Evolutionary conservation across 2,329 filamentous ascomycete genomes (phyloP).

Genomic region (Fusarium scirpi): DNA sequence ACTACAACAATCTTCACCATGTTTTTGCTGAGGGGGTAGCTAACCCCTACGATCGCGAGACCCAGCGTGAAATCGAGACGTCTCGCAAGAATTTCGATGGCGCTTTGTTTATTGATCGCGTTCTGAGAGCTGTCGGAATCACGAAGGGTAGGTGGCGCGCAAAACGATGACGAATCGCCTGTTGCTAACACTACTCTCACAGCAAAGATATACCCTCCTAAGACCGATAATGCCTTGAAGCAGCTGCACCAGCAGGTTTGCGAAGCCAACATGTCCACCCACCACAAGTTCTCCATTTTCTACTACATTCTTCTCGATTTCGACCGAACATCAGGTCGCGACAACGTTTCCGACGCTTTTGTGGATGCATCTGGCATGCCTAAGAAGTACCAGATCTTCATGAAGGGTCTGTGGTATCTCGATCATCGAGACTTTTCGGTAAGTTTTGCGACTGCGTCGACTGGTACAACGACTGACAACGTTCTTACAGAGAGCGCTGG

Average conservation of each 20-base stretch:
- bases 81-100: constrained; percentile 77
- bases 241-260: constrained; percentile 78
- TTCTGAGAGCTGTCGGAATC: constrained; percentile 77
- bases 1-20: constrained; percentile 74
- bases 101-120: constrained; percentile 82
- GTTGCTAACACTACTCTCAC: constrained; percentile 41
- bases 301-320: constrained; percentile 88
- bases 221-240: constrained; percentile 73
- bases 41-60: constrained; percentile 71
- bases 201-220: constrained; percentile 79
- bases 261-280: constrained; percentile 71
- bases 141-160: constrained; percentile 67
- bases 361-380: constrained; percentile 74
- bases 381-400: constrained; percentile 81
- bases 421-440: constrained; percentile 78
- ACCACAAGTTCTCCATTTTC: constrained; percentile 84
- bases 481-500: constrained; percentile 69
- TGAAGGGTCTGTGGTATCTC: constrained; percentile 84
- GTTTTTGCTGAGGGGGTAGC: constrained; percentile 73
- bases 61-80: constrained; percentile 72
- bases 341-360: constrained; percentile 67
- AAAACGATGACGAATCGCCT: rapidly evolving
- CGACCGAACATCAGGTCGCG: constrained; percentile 64
- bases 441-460: neutral
- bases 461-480: neutral